Percentiles rank a stretch among this genome's conserved stretches.
Conservation (phyloP, 2,329 filamentous ascomycete species). For the Fusarium sp. region DNA sequence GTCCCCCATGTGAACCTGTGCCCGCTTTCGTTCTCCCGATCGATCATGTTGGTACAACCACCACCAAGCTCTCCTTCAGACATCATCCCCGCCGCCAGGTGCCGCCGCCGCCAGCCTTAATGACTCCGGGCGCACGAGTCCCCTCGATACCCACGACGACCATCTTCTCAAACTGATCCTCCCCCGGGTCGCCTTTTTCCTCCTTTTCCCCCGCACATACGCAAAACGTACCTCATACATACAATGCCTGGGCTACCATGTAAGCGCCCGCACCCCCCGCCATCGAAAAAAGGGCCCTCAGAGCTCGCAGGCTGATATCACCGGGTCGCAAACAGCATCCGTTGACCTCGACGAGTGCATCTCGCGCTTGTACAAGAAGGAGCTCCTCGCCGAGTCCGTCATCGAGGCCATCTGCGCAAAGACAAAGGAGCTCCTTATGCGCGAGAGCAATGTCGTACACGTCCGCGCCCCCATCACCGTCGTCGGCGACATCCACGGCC, state of each 20-base stretch:
- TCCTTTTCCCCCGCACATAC: neutral
- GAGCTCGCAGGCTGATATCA: constrained; percentile 27
- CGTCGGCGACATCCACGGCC: constrained; percentile 97
- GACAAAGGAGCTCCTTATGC: constrained; percentile 98
- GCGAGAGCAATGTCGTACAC: constrained; percentile 99
- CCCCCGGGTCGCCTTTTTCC: constrained; percentile 1
- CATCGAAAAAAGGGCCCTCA: neutral
- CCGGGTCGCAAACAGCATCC: constrained; percentile 66
- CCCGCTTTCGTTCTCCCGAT: constrained; percentile 33
- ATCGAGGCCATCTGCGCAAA: constrained; percentile 99
- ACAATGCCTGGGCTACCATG: constrained; percentile 66
- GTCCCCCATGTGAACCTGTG: constrained; percentile 45
- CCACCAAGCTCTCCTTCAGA: constrained; percentile 47
- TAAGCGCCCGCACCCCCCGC: constrained; percentile 47
- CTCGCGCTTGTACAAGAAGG: constrained; percentile 93
- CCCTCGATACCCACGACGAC: constrained; percentile 21
- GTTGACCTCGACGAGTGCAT: constrained; percentile 99
- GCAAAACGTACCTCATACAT: constrained; percentile 22
- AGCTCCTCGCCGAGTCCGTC: constrained; percentile 94
- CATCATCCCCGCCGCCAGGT: constrained; percentile 49
- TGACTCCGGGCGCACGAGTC: constrained; percentile 53
- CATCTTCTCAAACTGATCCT: constrained; percentile 15
- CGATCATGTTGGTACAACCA: constrained; percentile 55
- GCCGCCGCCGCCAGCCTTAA: constrained; percentile 49
- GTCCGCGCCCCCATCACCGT: constrained; percentile 95